Evolutionary conservation across 495 filamentous ascomycete genomes (phyloP), one percentile per base, ranked within the genome.

Genomic region (Clohesyomyces aquaticus): DNA sequence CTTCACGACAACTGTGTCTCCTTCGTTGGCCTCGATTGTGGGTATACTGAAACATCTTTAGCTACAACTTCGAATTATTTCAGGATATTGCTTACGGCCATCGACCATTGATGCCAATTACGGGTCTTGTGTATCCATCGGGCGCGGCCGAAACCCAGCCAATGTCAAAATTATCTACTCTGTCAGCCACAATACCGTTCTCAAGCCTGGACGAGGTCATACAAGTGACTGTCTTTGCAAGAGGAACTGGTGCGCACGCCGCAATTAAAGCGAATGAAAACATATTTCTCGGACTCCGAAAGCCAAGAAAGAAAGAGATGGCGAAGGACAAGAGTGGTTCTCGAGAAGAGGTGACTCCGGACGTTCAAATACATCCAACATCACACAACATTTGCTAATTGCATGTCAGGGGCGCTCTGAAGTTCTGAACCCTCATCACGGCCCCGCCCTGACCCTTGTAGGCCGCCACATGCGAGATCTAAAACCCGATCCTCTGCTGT

Each of bases 61-160:
- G 51, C 9, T 4, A n/a, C n/a, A 8, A 12, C 10, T 22, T 22
- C 25, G 18, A 45, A 41, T 35, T 22, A 1, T 25, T 59, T 16
- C 4, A 25, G 23, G 32, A 45, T 27, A 23, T 4, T 14, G 55
- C 61, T 28, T 22, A 61, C 41, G 68, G 68, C 68, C 68, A 71
- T 59, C 68, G 52, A 3, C 65, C 65, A 41, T 71, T 71, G 42
- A 71, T 61, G 12, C 59, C 68, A 51, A 70, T 66, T 9, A 70
- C 67, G 9, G 68, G 68, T n/a, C 64, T 19, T 3, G 38, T 18
- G 50, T 51, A 63, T 1, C 63, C 63, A 55, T 68, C 66, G 4
- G 66, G 67, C n/a, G 57, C 57, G 18, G 56, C 57, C 32, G 59
- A 43, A 26, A 70, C 59, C 63, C 67, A 69, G 19, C 50, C 46